Conservation (phyloP, 2,329 filamentous ascomycete genomes). For the Nectriaceae sp. region DNA sequence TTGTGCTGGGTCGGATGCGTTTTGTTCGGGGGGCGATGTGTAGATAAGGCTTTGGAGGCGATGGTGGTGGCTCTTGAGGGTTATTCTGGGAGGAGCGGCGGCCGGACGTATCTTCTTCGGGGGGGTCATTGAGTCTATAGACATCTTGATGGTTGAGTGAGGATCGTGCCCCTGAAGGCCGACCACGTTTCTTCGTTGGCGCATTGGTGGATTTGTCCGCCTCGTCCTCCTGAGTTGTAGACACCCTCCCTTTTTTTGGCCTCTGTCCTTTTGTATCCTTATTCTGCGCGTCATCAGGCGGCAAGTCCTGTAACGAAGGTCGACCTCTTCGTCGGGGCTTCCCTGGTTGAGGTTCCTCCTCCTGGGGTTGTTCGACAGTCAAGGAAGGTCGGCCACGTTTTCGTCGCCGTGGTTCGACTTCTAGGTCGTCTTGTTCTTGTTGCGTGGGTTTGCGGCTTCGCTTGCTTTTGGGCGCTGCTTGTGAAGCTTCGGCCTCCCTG, state of each 20-base stretch:
- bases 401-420: too few species aligned
- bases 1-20: constrained; percentile 61
- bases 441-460: background rate
- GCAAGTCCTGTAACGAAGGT: constrained; percentile 18
- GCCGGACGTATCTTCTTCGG: constrained; percentile 7
- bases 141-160: constrained; percentile 7
- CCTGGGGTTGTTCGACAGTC: background rate
- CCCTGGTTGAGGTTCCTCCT: constrained; percentile 7
- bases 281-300: constrained; percentile 13
- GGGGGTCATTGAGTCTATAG: constrained; percentile 4
- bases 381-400: constrained; percentile 5
- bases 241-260: constrained; percentile 5
- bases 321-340: constrained; percentile 16
- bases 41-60: constrained; percentile 44
- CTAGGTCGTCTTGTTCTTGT: too few species aligned
- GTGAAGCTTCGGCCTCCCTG: too few species aligned
- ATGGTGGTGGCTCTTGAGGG: constrained; percentile 23
- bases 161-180: constrained; percentile 7
- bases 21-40: constrained; percentile 54
- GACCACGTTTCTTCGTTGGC: constrained; percentile 16
- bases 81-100: constrained; percentile 19
- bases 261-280: constrained; percentile 16
- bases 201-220: constrained; percentile 11
- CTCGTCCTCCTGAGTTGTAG: constrained; percentile 7
- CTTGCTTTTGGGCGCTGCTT: too few species aligned